A percentile compares a stretch with the other conserved stretches of the same genome.
Evolutionary conservation across 2,329 filamentous ascomycete species (phyloP).

Genomic region (Thelonectria discophora): DNA sequence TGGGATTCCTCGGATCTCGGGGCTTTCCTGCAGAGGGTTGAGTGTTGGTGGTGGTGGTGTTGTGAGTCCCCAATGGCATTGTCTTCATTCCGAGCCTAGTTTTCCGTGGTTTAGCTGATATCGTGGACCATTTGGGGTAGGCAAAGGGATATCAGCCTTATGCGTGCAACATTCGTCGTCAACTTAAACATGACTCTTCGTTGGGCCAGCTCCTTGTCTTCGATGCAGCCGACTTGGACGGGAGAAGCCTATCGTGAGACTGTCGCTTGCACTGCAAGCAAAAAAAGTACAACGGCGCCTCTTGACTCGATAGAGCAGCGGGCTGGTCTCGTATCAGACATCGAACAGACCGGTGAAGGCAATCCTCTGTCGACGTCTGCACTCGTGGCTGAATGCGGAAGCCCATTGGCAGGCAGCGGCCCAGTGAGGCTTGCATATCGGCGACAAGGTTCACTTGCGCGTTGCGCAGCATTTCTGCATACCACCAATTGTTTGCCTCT

Average conservation of each 20-base stretch:
- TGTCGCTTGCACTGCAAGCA: background rate
- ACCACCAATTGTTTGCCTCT: background rate
- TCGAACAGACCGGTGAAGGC: background rate
- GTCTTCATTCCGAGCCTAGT: background rate
- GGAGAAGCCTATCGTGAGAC: no score
- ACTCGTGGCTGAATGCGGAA: background rate
- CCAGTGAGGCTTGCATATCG: constrained; percentile 4
- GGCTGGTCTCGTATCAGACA: background rate
- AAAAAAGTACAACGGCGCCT: no score
- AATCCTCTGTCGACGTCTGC: no score
- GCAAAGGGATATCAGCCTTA: no score
- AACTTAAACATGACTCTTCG: no score
- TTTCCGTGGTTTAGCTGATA: background rate
- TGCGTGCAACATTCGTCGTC: no score
- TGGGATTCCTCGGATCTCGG: background rate
- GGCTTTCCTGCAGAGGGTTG: background rate
- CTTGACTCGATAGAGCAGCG: background rate
- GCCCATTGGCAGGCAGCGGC: constrained; percentile 14
- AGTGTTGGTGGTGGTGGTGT: background rate
- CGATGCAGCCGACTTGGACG: no score
- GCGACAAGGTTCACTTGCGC: constrained; percentile 16
- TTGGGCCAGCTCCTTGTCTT: no score
- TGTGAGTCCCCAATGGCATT: background rate
- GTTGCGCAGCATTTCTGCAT: constrained; percentile 32
- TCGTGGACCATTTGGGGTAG: no score